Percentiles rank a stretch among this genome's conserved stretches.
Conservation (phyloP, 2,329 filamentous ascomycete genomes). For the Diaporthe longicolla region DNA sequence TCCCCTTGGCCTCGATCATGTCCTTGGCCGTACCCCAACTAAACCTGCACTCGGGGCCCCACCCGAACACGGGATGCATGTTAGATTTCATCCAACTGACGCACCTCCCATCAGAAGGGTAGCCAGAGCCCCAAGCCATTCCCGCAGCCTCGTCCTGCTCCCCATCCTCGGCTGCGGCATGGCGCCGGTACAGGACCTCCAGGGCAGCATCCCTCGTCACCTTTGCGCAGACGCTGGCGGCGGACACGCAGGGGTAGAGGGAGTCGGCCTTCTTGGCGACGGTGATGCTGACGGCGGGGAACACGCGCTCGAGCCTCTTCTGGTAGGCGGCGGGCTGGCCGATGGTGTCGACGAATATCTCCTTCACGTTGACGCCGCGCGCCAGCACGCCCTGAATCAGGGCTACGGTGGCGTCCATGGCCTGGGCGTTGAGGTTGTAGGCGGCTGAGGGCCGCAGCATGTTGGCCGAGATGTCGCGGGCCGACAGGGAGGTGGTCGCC, state of each 20-base stretch:
- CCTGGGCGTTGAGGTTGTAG: conserved; percentile 97
- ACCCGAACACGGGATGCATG: conserved; percentile 95
- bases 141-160: conserved; percentile 56
- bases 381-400: conserved; percentile 84
- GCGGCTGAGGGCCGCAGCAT: conserved; percentile 77
- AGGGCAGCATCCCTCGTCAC: conserved; percentile 93
- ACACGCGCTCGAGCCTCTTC: conserved; percentile 84
- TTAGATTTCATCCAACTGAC: conserved; percentile 85
- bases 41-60: conserved; percentile 93
- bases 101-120: conserved; percentile 89
- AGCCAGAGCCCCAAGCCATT: conserved; percentile 88
- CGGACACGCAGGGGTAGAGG: conserved; percentile 91
- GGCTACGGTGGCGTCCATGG: conserved; percentile 89
- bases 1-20: conserved; percentile 83
- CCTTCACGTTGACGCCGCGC: conserved; percentile 83
- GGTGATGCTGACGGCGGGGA: conserved; percentile 81
- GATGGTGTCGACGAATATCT: conserved; percentile 97
- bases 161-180: conserved; percentile 46
- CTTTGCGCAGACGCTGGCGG: conserved; percentile 94
- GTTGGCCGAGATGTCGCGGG: conserved; percentile 83
- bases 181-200: conserved; percentile 77
- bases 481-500: conserved; percentile 85
- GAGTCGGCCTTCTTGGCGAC: conserved; percentile 94
- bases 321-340: conserved; percentile 88
- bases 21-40: conserved; percentile 98